A percentile compares a stretch with the other conserved stretches of the same genome.
phyloP scores from a whole-genome alignment of 805 yeast species.

The Candida chauliodis region DNA sequence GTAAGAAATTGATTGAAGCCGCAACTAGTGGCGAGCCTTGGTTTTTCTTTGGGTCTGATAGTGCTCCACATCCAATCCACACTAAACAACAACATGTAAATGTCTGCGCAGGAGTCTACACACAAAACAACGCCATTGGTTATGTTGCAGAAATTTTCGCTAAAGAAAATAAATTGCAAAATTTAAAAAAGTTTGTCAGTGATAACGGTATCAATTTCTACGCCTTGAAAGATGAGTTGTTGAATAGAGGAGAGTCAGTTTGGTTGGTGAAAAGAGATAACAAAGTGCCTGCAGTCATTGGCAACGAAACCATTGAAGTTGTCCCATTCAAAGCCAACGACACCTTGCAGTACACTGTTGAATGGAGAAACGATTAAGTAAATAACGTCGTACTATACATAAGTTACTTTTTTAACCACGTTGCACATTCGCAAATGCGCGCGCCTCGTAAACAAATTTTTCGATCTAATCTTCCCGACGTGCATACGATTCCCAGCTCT shows the following conservation, averaged over 20 bases:
- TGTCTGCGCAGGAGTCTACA: constrained; percentile 97
- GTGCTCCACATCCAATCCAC: constrained; percentile 92
- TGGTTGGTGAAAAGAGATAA: constrained; percentile 52
- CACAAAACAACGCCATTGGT: constrained; percentile 78
- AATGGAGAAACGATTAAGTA: constrained; percentile 51
- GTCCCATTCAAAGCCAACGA: constrained; percentile 90
- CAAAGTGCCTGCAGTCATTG: constrained; percentile 57
- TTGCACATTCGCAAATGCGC: not conserved
- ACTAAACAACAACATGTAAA: constrained; percentile 74
- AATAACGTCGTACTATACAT: not conserved
- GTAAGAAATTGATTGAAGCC: constrained; percentile 75
- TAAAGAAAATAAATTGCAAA: constrained; percentile 55
- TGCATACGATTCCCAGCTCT: no score
- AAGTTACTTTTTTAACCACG: no score
- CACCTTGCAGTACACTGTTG: constrained; percentile 63
- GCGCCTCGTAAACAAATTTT: no score
- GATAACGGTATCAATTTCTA: constrained; percentile 74
- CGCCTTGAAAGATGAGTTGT: constrained; percentile 38
- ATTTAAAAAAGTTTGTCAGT: constrained; percentile 70
- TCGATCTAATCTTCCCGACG: no score
- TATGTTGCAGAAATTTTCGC: constrained; percentile 89
- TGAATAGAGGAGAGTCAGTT: constrained; percentile 26
- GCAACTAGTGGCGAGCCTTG: constrained; percentile 89
- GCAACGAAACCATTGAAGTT: constrained; percentile 41
- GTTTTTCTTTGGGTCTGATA: constrained; percentile 95